Evolutionary conservation across 805 yeast genomes (phyloP).

Genomic region (Sungouiella blattae): DNA sequence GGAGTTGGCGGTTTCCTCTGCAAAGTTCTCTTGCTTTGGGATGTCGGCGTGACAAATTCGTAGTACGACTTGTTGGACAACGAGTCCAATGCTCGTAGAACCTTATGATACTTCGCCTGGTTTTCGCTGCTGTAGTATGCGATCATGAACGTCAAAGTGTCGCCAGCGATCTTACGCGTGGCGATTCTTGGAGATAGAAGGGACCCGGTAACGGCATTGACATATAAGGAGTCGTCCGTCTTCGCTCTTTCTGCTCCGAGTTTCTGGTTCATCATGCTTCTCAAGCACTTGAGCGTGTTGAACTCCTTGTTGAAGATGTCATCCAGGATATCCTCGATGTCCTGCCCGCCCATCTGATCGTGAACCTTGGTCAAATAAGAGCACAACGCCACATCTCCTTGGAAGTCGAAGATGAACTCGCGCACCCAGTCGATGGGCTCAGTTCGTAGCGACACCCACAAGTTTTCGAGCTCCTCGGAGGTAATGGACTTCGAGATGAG

Average conservation of each 20-base stretch:
- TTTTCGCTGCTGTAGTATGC: conserved; percentile 33
- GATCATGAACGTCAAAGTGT: conserved; percentile 54
- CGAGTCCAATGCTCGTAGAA: conserved; percentile 49
- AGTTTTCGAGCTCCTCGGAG: conserved; percentile 67
- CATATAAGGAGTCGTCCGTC: conserved; percentile 38
- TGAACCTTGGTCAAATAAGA: conserved; percentile 51
- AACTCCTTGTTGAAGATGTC: conserved; percentile 69
- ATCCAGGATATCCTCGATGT: conserved; percentile 35
- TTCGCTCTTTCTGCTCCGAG: conserved; percentile 60
- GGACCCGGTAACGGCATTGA: conserved; percentile 67
- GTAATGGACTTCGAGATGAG: conserved; percentile 69
- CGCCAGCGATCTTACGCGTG: conserved; percentile 78
- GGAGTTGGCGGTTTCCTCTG: conserved; percentile 36
- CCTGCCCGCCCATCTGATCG: conserved; percentile 35
- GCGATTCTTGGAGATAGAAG: conserved; percentile 69
- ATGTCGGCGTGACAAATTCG: conserved; percentile 28
- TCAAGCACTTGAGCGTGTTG: conserved; percentile 71
- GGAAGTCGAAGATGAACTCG: conserved; percentile 62
- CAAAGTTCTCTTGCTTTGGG: conserved; percentile 22
- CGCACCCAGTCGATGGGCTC: conserved; percentile 83
- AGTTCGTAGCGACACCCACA: conserved; percentile 89
- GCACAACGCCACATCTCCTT: conserved; percentile 78
- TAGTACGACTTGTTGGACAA: conserved; percentile 37
- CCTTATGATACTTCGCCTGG: conserved; percentile 51
- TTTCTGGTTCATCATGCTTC: conserved; percentile 63